Conservation (phyloP, 2,329 filamentous ascomycete genomes). For the Penicillium glabrum region DNA sequence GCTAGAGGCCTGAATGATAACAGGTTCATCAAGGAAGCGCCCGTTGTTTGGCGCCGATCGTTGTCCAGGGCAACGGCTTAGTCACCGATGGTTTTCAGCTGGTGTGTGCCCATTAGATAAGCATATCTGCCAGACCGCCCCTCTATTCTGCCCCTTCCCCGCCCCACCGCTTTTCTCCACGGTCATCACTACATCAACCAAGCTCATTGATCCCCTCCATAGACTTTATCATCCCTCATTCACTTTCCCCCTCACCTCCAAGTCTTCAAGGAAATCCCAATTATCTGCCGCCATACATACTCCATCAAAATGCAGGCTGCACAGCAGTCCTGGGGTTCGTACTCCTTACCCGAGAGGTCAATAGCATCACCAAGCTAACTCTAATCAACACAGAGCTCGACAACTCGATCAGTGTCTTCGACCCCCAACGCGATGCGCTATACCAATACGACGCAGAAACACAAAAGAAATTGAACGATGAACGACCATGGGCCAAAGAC, state of each 20-base stretch:
- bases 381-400: conserved; percentile 67
- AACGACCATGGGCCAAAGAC: conserved; percentile 74
- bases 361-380: background rate
- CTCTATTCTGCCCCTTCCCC: conserved; percentile 21
- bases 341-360: background rate
- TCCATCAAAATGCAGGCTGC: conserved; percentile 53
- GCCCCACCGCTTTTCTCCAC: conserved; percentile 28
- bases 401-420: conserved; percentile 79
- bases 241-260: conserved; percentile 2
- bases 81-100: conserved; percentile 17
- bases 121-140: background rate
- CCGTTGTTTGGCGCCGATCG: conserved; percentile 34
- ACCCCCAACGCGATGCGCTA: conserved; percentile 84
- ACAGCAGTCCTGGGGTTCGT: conserved; percentile 61
- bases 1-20: conserved; percentile 20
- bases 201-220: conserved; percentile 13
- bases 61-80: conserved; percentile 37
- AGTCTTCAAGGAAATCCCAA: background rate
- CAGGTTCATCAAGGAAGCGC: conserved; percentile 20
- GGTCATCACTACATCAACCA: conserved; percentile 7
- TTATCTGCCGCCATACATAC: background rate
- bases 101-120: background rate
- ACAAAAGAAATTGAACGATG: conserved; percentile 65
- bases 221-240: background rate
- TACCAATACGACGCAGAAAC: conserved; percentile 74